Evolutionary conservation across 2,329 filamentous ascomycete species (phyloP).

Genomic region (Claviceps sp.): DNA sequence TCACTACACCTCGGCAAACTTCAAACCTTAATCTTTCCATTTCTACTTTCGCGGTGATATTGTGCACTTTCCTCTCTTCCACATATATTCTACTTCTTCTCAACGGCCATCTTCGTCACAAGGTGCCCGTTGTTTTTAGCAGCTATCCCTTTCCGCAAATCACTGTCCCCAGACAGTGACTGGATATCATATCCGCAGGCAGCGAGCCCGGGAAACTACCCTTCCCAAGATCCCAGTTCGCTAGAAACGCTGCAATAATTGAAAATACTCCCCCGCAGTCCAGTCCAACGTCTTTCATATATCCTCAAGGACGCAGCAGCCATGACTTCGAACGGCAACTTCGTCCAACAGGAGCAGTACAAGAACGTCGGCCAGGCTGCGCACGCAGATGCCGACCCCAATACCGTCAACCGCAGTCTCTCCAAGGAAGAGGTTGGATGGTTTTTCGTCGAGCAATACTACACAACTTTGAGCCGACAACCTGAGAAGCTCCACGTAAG

Average conservation of each 20-base stretch:
- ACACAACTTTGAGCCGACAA: conserved; percentile 88
- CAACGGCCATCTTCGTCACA: conserved; percentile 6
- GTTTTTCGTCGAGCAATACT: conserved; percentile 99
- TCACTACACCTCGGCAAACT: no score
- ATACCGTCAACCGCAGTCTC: conserved; percentile 32
- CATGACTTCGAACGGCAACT: conserved; percentile 47
- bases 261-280: background rate
- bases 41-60: conserved; percentile 1
- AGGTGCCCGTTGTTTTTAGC: conserved; percentile 6
- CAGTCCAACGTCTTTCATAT: conserved; percentile 3
- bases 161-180: background rate
- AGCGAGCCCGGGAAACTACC: background rate
- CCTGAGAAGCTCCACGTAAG: conserved; percentile 81
- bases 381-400: conserved; percentile 20
- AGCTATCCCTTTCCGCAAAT: background rate
- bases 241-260: background rate
- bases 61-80: conserved; percentile 1
- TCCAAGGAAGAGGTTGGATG: conserved; percentile 93
- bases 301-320: conserved; percentile 11
- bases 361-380: conserved; percentile 26
- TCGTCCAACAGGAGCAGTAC: conserved; percentile 31
- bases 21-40: conserved; percentile 3
- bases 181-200: background rate
- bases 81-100: background rate
- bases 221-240: background rate